A percentile compares a stretch with the other conserved stretches of the same genome.
These are phyloP conservation scores for Zasmidium cellare DNA, from an alignment of 2,329 filamentous ascomycete species.

Conservation along the genomic window DNA sequence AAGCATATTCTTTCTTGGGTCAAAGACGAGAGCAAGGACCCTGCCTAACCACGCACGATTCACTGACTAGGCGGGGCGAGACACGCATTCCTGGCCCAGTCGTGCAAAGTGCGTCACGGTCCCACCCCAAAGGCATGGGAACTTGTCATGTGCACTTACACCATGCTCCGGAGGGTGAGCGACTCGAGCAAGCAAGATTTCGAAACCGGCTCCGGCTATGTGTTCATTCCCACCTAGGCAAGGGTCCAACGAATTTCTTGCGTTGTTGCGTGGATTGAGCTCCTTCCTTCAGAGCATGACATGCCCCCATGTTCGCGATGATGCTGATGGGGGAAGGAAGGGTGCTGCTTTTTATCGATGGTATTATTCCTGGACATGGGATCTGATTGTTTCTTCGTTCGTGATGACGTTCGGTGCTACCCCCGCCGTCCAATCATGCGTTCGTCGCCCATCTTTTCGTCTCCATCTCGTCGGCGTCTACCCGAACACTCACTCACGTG, in stretches of 20 bases:
- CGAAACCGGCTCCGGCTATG: background rate
- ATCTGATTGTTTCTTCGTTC: too few relatives aligned
- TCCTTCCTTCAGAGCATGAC: too few relatives aligned
- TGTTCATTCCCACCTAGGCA: too few relatives aligned
- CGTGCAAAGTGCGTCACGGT: background rate
- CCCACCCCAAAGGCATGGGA: background rate
- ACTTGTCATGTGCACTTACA: slow-evolving; percentile 4
- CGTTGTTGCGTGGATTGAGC: background rate
- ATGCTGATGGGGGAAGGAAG: background rate
- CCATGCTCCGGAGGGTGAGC: background rate
- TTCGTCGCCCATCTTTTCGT: background rate
- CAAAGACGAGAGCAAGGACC: too few relatives aligned
- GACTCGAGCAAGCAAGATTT: background rate
- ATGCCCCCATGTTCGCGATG: too few relatives aligned
- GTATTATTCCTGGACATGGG: background rate
- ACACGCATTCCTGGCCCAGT: too few relatives aligned
- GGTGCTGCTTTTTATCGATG: background rate
- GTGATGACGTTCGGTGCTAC: slow-evolving; percentile 2
- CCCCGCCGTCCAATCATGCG: background rate
- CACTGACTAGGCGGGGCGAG: too few relatives aligned
- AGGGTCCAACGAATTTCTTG: background rate
- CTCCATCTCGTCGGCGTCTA: too few relatives aligned
- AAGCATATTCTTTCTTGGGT: background rate
- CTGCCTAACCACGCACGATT: too few relatives aligned
- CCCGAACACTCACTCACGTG: too few relatives aligned